A percentile compares a stretch with the other conserved stretches of the same genome.
These are phyloP conservation scores for Pythium aquatile DNA, from an alignment of 352 stramenopile genomes.

Conservation along the genomic window DNA sequence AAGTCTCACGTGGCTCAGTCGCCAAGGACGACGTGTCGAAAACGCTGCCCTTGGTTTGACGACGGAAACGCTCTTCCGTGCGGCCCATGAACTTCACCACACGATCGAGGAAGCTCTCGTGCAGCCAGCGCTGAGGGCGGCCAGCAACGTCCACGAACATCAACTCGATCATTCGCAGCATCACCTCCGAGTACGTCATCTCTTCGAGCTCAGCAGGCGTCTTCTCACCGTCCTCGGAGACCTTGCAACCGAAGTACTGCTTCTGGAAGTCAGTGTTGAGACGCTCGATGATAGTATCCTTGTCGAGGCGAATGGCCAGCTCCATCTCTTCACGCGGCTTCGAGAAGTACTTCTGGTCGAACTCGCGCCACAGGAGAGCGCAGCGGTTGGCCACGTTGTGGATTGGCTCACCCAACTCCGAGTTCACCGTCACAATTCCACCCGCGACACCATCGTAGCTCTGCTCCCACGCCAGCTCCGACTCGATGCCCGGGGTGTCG, in stretches of 20 bases:
- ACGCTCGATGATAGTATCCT: slow-evolving; percentile 71
- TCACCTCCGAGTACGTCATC: slow-evolving; percentile 85
- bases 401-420: slow-evolving; percentile 83
- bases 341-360: slow-evolving; percentile 86
- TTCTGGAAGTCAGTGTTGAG: slow-evolving; percentile 90
- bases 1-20: slow-evolving; percentile 37
- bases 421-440: slow-evolving; percentile 80
- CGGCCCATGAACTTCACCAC: slow-evolving; percentile 71
- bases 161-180: slow-evolving; percentile 72
- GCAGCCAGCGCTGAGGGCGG: slow-evolving; percentile 70
- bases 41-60: slow-evolving; percentile 25
- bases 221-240: slow-evolving; percentile 36
- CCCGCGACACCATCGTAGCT: slow-evolving; percentile 69
- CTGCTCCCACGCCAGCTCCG: slow-evolving; percentile 76
- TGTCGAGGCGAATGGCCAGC: slow-evolving; percentile 63
- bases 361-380: slow-evolving; percentile 75
- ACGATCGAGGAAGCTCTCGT: slow-evolving; percentile 68
- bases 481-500: slow-evolving; percentile 65
- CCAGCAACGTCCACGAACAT: slow-evolving; percentile 64
- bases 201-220: slow-evolving; percentile 63
- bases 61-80: slow-evolving; percentile 64
- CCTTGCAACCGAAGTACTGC: slow-evolving; percentile 81
- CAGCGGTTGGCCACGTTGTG: slow-evolving; percentile 85
- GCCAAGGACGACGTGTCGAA: slow-evolving; percentile 50
- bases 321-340: slow-evolving; percentile 71